Evolutionary conservation across 352 stramenopile genomes (phyloP), one percentile per base, ranked within the genome.

Genomic region (Peronospora tabacina): DNA sequence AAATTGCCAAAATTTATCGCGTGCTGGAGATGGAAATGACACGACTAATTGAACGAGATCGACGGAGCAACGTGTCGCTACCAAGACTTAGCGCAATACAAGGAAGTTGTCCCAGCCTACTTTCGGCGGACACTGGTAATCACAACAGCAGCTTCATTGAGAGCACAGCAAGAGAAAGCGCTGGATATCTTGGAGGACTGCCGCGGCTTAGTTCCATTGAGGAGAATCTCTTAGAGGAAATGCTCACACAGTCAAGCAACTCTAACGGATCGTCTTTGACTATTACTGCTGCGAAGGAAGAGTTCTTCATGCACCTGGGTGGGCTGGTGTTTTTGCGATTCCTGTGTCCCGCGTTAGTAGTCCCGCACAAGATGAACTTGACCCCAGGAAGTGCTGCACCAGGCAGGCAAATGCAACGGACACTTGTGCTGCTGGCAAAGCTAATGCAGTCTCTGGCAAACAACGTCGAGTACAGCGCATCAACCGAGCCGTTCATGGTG

Each of bases 381-480:
- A 85, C 77, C 7, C 77, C 73, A 1, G 57, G 68, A 22, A 68
- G 47, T 10, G 43, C 46, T 12, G 19, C 65, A 5, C 77, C 78
- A 11, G 60, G 56, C 20, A 78, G 75, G 41, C 48, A 67, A 15
- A 68, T 84, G 44, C 76, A 84, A 29, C 78, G 81, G 16, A 79
- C 76, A 12, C 63, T 88, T 38, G 72, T 92, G 47, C 63, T 92
- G 17, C 55, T 88, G 7, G 81, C 81, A 16, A 92, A 92, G 44
- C 47, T 92, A 24, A 76, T 92, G 49, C 81, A 92, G 64, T 82
- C 72, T 44, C 63, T 92, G 6, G 78, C 81, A 10, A 92, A 90
- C 55, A 85, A 87, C 33, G 73, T 78, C 30, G 75, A 88, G 46
- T 88, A 85, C 41, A 70, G 64, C 24, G 33, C 58, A 9, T 76